Evolutionary conservation across 164 flowering plant species (phyloP).

Genomic region (Vitis amurensis): DNA sequence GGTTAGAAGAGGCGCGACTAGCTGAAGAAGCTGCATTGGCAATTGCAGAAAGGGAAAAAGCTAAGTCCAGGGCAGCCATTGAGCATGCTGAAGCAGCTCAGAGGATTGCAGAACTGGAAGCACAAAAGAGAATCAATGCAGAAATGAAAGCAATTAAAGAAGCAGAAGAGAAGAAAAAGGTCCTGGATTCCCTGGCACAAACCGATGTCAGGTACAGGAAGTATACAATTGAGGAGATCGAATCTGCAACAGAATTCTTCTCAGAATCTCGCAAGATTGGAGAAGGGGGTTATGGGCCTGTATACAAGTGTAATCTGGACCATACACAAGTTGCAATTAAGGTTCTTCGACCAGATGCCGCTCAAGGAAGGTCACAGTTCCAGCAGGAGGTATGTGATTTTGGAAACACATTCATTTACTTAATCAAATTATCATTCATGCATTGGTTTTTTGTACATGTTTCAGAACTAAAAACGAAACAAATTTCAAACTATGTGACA

Average conservation of each 20-base stretch:
- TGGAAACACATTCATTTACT: neutral
- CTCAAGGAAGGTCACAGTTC: slow-evolving; percentile 67
- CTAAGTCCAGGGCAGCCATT: slow-evolving; percentile 56
- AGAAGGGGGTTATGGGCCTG: slow-evolving; percentile 73
- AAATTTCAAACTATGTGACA: too few relatives aligned
- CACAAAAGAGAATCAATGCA: slow-evolving; percentile 51
- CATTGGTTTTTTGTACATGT: too few relatives aligned
- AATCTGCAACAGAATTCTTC: slow-evolving; percentile 51
- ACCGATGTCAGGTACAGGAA: slow-evolving; percentile 48
- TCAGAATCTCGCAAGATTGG: slow-evolving; percentile 47
- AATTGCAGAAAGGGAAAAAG: slow-evolving; percentile 59
- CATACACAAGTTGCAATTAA: slow-evolving; percentile 61
- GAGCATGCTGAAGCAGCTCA: slow-evolving; percentile 68
- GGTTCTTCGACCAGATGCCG: slow-evolving; percentile 65
- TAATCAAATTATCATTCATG: neutral
- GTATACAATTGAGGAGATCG: slow-evolving; percentile 61
- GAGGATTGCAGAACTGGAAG: slow-evolving; percentile 55
- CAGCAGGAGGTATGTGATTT: slow-evolving; percentile 50
- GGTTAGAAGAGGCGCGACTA: slow-evolving; percentile 51
- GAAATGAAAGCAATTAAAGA: slow-evolving; percentile 52
- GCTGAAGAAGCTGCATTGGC: slow-evolving; percentile 70
- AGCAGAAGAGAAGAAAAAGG: slow-evolving; percentile 44
- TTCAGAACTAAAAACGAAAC: too few relatives aligned
- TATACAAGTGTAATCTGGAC: slow-evolving; percentile 50
- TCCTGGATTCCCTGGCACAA: slow-evolving; percentile 28